phyloP scores from a whole-genome alignment of 2,329 filamentous ascomycete genomes.

The Westerdykella sp. region DNA sequence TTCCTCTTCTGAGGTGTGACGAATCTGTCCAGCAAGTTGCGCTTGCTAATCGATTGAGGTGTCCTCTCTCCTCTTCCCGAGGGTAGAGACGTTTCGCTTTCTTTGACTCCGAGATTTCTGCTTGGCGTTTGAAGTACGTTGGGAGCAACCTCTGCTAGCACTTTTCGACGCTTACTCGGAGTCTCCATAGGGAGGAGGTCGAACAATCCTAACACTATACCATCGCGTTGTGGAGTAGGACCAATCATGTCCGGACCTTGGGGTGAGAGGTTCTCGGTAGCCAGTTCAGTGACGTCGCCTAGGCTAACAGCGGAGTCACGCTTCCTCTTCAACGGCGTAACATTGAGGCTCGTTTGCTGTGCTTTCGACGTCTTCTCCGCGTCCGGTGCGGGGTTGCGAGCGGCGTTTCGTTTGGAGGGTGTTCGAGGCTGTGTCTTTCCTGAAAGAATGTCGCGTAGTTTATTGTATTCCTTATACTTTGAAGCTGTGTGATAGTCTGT shows the following conservation, averaged over 20 bases:
- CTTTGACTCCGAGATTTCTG: slow-evolving; percentile 22
- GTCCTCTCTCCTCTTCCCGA: slow-evolving; percentile 37
- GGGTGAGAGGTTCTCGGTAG: slow-evolving; percentile 20
- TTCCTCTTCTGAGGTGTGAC: slow-evolving; percentile 52
- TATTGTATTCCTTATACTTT: slow-evolving; percentile 74
- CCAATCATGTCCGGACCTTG: slow-evolving; percentile 48
- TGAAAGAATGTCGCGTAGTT: slow-evolving; percentile 43
- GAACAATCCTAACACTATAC: slow-evolving; percentile 69
- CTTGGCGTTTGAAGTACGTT: slow-evolving; percentile 38
- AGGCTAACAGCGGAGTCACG: slow-evolving; percentile 14
- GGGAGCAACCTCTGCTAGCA: slow-evolving; percentile 22
- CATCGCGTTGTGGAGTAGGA: slow-evolving; percentile 74
- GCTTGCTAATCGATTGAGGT: slow-evolving; percentile 52
- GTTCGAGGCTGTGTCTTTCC: slow-evolving; percentile 25
- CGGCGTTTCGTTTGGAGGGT: slow-evolving; percentile 25
- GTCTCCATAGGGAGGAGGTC: slow-evolving; percentile 57
- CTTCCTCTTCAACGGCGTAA: slow-evolving; percentile 31
- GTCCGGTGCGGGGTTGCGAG: slow-evolving; percentile 15
- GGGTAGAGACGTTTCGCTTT: slow-evolving; percentile 24
- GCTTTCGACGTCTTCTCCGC: slow-evolving; percentile 24
- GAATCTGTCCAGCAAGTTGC: slow-evolving; percentile 57
- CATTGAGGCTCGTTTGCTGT: slow-evolving; percentile 6
- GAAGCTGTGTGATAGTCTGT: slow-evolving; percentile 43
- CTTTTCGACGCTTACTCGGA: slow-evolving; percentile 31
- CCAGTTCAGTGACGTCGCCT: slow-evolving; percentile 9